phyloP scores from a whole-genome alignment of 768 basidiomycete genomes.

The Panus rudis region DNA sequence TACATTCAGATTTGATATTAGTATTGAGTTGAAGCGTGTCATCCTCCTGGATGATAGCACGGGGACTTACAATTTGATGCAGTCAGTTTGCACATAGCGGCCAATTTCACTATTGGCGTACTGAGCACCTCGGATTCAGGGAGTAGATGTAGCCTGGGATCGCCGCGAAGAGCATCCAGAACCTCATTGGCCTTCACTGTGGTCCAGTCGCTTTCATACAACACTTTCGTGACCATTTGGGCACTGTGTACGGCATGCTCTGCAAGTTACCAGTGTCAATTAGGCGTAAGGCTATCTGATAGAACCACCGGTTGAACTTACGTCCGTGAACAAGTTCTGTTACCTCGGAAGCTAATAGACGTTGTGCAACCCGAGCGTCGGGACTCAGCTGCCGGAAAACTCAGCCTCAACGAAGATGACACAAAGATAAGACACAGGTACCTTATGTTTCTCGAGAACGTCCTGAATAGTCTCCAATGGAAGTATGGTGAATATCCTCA shows the following conservation, averaged over 20 bases:
- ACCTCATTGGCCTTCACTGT: conserved; percentile 48
- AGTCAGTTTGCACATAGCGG: conserved; percentile 48
- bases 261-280: conserved; percentile 1
- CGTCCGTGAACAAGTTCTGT: conserved; percentile 24
- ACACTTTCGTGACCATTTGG: conserved; percentile 15
- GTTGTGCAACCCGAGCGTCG: conserved; percentile 19
- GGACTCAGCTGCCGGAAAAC: conserved; percentile 13
- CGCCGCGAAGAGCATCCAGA: conserved; percentile 51
- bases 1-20: conserved; percentile 21
- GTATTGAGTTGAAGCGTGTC: background rate
- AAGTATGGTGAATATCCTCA: conserved; percentile 80
- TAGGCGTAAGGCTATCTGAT: background rate
- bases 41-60: background rate
- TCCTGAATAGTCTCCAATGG: conserved; percentile 48
- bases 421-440: conserved; percentile 20
- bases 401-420: background rate
- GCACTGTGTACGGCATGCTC: conserved; percentile 19
- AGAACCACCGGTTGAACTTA: conserved; percentile 8
- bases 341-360: conserved; percentile 20
- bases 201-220: conserved; percentile 20
- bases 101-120: conserved; percentile 54
- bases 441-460: conserved; percentile 53
- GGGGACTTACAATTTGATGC: conserved; percentile 56
- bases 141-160: conserved; percentile 55
- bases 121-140: conserved; percentile 41